Percentiles rank a stretch among this genome's conserved stretches.
These are phyloP conservation scores for Phytopythium sindhum DNA, from an alignment of 352 stramenopile genomes.

Conservation along the genomic window DNA sequence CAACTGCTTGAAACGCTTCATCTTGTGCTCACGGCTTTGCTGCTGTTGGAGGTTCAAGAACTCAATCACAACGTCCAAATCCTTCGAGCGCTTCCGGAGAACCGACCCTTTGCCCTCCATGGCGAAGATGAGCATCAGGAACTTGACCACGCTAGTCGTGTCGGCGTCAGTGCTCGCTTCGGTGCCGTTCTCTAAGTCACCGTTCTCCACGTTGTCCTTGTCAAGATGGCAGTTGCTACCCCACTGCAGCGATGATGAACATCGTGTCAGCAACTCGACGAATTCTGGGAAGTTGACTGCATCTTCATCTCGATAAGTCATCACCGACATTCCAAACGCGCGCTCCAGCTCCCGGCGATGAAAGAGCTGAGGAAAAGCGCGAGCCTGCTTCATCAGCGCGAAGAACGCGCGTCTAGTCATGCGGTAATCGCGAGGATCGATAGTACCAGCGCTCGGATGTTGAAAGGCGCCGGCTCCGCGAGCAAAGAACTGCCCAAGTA, in stretches of 20 bases:
- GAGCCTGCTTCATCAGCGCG: slow-evolving; percentile 46
- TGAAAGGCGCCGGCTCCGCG: slow-evolving; percentile 13
- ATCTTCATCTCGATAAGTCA: slow-evolving; percentile 17
- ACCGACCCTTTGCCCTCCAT: slow-evolving; percentile 71
- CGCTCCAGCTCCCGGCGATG: slow-evolving; percentile 47
- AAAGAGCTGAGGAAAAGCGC: slow-evolving; percentile 59
- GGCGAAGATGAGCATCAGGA: slow-evolving; percentile 73
- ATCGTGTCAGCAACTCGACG: slow-evolving; percentile 53
- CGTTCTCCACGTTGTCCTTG: not conserved
- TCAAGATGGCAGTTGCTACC: slow-evolving; percentile 11
- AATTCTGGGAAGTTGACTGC: slow-evolving; percentile 58
- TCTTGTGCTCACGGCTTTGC: slow-evolving; percentile 29
- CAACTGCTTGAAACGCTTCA: slow-evolving; percentile 44
- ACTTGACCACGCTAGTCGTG: slow-evolving; percentile 47
- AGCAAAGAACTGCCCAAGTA: slow-evolving; percentile 42
- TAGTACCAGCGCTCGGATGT: not conserved
- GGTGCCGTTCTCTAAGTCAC: not conserved
- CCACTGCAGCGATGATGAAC: slow-evolving; percentile 47
- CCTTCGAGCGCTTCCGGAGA: slow-evolving; percentile 49
- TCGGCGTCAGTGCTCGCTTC: not conserved
- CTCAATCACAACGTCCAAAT: slow-evolving; percentile 46
- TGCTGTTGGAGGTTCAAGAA: slow-evolving; percentile 46
- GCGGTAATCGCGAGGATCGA: slow-evolving; percentile 19
- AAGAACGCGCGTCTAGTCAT: slow-evolving; percentile 36
- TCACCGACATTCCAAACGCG: slow-evolving; percentile 34